These are phyloP conservation scores for Aspergillus sclerotiicarbonarius DNA, from an alignment of 495 filamentous ascomycete genomes.

Conservation along the genomic window DNA sequence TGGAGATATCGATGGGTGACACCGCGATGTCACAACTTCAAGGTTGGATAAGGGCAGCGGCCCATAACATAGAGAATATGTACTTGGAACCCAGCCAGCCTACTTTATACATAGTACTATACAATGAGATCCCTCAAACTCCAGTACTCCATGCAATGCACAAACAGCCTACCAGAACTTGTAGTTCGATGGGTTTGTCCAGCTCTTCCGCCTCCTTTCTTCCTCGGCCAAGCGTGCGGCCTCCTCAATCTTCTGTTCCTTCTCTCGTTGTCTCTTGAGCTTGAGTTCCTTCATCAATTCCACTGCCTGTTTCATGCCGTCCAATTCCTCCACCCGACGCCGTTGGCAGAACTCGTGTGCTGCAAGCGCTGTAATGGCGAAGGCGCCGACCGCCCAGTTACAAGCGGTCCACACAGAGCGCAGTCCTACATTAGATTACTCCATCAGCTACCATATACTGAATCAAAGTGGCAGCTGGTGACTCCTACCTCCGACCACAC, in stretches of 20 bases:
- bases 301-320: slow-evolving; percentile 74
- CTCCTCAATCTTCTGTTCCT: slow-evolving; percentile 57
- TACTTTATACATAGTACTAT: slow-evolving; percentile 31
- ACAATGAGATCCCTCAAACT: slow-evolving; percentile 35
- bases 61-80: slow-evolving; percentile 18
- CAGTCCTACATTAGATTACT: slow-evolving; percentile 30
- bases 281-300: slow-evolving; percentile 76
- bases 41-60: slow-evolving; percentile 8
- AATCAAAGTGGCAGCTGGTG: not conserved
- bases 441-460: slow-evolving; percentile 5
- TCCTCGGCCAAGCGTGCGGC: slow-evolving; percentile 42
- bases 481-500: slow-evolving; percentile 68
- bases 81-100: slow-evolving; percentile 21
- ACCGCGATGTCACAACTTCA: slow-evolving; percentile 2
- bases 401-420: slow-evolving; percentile 55
- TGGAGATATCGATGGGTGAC: slow-evolving; percentile 10
- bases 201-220: slow-evolving; percentile 52
- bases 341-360: slow-evolving; percentile 81
- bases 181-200: slow-evolving; percentile 49
- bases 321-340: slow-evolving; percentile 65
- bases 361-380: slow-evolving; percentile 58
- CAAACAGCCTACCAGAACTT: slow-evolving; percentile 45
- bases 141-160: slow-evolving; percentile 35
- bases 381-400: slow-evolving; percentile 83
- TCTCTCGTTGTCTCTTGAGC: slow-evolving; percentile 62